Evolutionary conservation across 768 basidiomycete genomes (phyloP).

Genomic region (Agaricus sinodeliciosus): DNA sequence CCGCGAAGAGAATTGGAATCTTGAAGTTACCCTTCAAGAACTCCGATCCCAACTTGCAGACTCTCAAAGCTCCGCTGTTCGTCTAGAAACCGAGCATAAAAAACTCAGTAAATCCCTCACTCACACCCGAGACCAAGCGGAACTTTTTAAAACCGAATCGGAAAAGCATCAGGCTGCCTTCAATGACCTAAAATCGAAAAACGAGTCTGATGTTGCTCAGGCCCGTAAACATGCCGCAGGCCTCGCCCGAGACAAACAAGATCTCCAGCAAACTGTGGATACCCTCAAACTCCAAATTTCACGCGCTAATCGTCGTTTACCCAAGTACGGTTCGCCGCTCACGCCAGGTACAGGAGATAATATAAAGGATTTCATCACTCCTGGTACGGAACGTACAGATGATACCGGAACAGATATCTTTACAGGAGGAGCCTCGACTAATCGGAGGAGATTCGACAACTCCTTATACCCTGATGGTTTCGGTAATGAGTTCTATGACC

Average conservation of each 20-base stretch:
- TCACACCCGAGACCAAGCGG: slow-evolving; percentile 63
- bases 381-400: slow-evolving; percentile 36
- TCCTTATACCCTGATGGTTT: slow-evolving; percentile 34
- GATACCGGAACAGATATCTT: slow-evolving; percentile 61
- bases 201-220: slow-evolving; percentile 92
- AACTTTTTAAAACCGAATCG: slow-evolving; percentile 81
- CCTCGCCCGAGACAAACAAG: slow-evolving; percentile 86
- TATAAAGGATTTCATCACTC: slow-evolving; percentile 44
- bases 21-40: slow-evolving; percentile 90
- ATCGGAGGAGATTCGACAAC: slow-evolving; percentile 46
- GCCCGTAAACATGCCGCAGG: slow-evolving; percentile 84
- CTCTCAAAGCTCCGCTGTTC: slow-evolving; percentile 55
- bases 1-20: slow-evolving; percentile 99
- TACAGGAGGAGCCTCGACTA: slow-evolving; percentile 56
- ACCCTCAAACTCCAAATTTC: slow-evolving; percentile 65
- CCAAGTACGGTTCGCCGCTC: slow-evolving; percentile 64
- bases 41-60: slow-evolving; percentile 65
- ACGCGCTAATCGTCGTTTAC: slow-evolving; percentile 54
- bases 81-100: slow-evolving; percentile 79
- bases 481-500: slow-evolving; percentile 30
- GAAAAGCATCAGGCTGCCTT: slow-evolving; percentile 60
- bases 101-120: slow-evolving; percentile 72
- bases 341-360: slow-evolving; percentile 48
- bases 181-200: slow-evolving; percentile 79
- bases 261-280: slow-evolving; percentile 80